Evolutionary conservation across 495 filamentous ascomycete genomes (phyloP), one percentile per base, ranked within the genome.

Genomic region (Durotheca rogersii): DNA sequence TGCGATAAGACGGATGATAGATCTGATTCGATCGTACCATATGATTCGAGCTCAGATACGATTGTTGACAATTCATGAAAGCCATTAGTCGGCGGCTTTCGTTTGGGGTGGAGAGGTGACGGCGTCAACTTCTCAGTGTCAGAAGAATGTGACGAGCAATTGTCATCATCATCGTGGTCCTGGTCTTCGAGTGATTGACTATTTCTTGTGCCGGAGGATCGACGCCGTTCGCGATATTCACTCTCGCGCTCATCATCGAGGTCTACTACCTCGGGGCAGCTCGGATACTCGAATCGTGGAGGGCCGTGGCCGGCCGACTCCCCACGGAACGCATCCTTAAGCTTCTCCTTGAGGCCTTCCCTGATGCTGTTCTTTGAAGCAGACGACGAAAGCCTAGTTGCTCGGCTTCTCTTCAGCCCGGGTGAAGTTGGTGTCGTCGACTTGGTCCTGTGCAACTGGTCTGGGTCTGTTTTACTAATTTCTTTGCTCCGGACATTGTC

Each of bases 31-130:
- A 62, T 49, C 15, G 73, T 74, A 45, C 70, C 81, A 57, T 81
- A 73, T 2, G 81, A 81, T 49, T 85, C 84, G 7, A 75, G 69
- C 44, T 72, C 69, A 0, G 87, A 87, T 6, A 77, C 72, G 42
- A 89, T 89, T 0, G 86, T 89, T n/a, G 87, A 88, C 18, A 90
- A 68, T 48, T 80, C 78, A 56, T 87, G 80, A n/a, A 70, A 58
- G 5, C 83, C 83, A 11, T 79, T 86, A 11, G 73, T 82, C 1
- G 87, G 85, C 47, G 81, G 78, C 17, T 78, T 79, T 34, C 73
- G 73, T 61, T 74, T 80, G 0, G 78, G 59, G 4, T 53, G 38
- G 34, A 14, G 41, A 51, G 29, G 62, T 30, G 36, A 50, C 56
- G 39, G 60, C 56, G 62, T 41, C 33, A 59, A 41, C 20, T 67